Percentiles rank a stretch among this genome's conserved stretches.
phyloP scores from a whole-genome alignment of 2,329 filamentous ascomycete genomes.

The Aspergillus fumigatiaffinis region DNA sequence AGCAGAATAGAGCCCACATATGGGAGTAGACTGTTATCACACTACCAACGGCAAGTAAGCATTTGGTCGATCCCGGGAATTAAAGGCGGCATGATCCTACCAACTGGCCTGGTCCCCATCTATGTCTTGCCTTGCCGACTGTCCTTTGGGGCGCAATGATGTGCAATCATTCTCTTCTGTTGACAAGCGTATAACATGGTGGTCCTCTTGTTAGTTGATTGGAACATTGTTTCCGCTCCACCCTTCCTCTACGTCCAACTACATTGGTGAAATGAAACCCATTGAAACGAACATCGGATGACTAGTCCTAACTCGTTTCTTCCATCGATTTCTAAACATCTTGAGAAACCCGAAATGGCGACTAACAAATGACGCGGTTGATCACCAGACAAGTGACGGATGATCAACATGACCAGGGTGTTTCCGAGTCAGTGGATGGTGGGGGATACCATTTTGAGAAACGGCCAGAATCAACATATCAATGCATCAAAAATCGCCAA shows the following conservation, averaged over 20 bases:
- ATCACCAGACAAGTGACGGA: conserved; percentile 17
- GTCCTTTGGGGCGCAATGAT: background rate
- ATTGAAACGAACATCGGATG: background rate
- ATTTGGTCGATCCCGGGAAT: background rate
- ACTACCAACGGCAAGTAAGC: background rate
- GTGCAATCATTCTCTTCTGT: background rate
- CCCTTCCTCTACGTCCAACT: too few species aligned
- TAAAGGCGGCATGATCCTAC: background rate
- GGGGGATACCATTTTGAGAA: background rate
- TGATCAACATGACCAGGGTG: conserved; percentile 6
- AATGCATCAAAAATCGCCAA: background rate
- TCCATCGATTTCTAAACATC: background rate
- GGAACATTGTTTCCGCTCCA: background rate
- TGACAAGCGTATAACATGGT: background rate
- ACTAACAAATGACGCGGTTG: conserved; percentile 13
- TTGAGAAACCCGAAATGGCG: background rate
- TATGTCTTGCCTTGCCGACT: background rate
- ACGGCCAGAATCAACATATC: background rate
- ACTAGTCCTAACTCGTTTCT: background rate
- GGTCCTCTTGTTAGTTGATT: background rate
- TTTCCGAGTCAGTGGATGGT: background rate
- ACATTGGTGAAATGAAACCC: background rate
- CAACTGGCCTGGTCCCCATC: background rate
- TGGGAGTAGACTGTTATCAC: background rate
- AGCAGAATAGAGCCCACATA: background rate